These are phyloP conservation scores for Pseudocercospora fuligena DNA, from an alignment of 2,329 filamentous ascomycete genomes.

Conservation along the genomic window DNA sequence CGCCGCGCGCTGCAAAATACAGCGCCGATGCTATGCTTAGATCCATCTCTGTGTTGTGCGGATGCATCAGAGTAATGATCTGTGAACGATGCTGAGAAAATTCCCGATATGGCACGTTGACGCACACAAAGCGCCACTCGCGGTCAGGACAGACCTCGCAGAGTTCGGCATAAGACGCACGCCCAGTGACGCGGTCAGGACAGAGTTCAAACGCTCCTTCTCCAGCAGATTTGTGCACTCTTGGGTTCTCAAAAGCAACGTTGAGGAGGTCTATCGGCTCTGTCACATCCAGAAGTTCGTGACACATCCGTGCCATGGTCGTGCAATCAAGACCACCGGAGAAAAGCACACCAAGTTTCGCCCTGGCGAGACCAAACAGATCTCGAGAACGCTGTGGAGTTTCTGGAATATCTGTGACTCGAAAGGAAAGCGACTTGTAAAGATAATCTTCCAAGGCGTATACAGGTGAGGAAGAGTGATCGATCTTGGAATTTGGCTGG, in stretches of 20 bases:
- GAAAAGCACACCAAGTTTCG: slow-evolving; percentile 79
- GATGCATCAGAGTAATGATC: slow-evolving; percentile 79
- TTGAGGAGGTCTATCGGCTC: slow-evolving; percentile 88
- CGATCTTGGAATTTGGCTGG: slow-evolving; percentile 17
- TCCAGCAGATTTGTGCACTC: slow-evolving; percentile 53
- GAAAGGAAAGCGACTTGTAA: slow-evolving; percentile 32
- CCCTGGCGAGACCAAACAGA: slow-evolving; percentile 31
- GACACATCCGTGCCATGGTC: slow-evolving; percentile 76
- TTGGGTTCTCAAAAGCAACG: slow-evolving; percentile 95
- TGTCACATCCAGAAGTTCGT: slow-evolving; percentile 71
- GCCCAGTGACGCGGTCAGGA: slow-evolving; percentile 86
- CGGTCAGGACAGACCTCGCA: slow-evolving; percentile 69
- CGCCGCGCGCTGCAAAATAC: slow-evolving; percentile 89
- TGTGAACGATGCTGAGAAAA: slow-evolving; percentile 69
- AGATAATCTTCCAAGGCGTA: slow-evolving; percentile 31
- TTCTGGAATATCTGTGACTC: slow-evolving; percentile 67
- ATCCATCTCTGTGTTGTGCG: slow-evolving; percentile 98
- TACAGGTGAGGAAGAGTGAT: slow-evolving; percentile 32
- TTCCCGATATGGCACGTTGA: slow-evolving; percentile 82
- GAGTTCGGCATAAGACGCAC: slow-evolving; percentile 79
- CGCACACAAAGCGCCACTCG: slow-evolving; percentile 80
- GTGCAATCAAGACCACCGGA: slow-evolving; percentile 95
- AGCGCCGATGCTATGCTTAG: slow-evolving; percentile 89
- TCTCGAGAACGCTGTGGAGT: slow-evolving; percentile 18
- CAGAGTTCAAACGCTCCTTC: slow-evolving; percentile 73